Percentiles rank a stretch among this genome's conserved stretches.
phyloP scores from a whole-genome alignment of 2,329 filamentous ascomycete species.

The Fusarium sp. region DNA sequence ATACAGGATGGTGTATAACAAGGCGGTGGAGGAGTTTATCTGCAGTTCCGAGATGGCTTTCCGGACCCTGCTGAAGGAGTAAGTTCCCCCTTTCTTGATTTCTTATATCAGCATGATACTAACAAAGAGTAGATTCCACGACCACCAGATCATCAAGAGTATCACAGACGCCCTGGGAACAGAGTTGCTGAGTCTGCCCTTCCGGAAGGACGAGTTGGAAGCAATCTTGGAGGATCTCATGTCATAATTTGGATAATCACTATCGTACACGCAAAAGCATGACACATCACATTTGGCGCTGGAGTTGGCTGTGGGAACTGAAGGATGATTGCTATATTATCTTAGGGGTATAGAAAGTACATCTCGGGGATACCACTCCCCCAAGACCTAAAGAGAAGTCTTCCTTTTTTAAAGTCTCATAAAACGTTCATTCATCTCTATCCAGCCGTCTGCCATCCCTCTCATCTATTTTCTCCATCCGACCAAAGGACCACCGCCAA shows the following conservation, averaged over 20 bases:
- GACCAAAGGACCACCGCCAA: constrained; percentile 3
- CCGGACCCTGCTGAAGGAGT: constrained; percentile 93
- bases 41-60: constrained; percentile 97
- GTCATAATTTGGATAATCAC: constrained; percentile 39
- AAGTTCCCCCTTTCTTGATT: constrained; percentile 46
- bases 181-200: constrained; percentile 86
- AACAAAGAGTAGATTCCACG: constrained; percentile 77
- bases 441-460: constrained; percentile 12
- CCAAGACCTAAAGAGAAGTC: constrained; percentile 1
- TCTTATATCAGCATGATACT: constrained; percentile 43
- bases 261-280: constrained; percentile 8
- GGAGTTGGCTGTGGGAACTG: constrained; percentile 13
- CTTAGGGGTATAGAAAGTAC: constrained; percentile 30
- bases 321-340: constrained; percentile 14
- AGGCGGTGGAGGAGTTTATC: constrained; percentile 96
- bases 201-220: constrained; percentile 89
- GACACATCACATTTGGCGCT: constrained; percentile 15
- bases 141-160: constrained; percentile 96
- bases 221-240: constrained; percentile 81
- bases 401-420: constrained; percentile 28
- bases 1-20: constrained; percentile 92
- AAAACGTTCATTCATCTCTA: constrained; percentile 40
- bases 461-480: constrained; percentile 17
- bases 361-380: constrained; percentile 1
- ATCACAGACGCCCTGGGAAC: constrained; percentile 87